Evolutionary conservation across 2,329 filamentous ascomycete genomes (phyloP), one percentile per base, ranked within the genome.

Genomic region (Pezicula carpinea): DNA sequence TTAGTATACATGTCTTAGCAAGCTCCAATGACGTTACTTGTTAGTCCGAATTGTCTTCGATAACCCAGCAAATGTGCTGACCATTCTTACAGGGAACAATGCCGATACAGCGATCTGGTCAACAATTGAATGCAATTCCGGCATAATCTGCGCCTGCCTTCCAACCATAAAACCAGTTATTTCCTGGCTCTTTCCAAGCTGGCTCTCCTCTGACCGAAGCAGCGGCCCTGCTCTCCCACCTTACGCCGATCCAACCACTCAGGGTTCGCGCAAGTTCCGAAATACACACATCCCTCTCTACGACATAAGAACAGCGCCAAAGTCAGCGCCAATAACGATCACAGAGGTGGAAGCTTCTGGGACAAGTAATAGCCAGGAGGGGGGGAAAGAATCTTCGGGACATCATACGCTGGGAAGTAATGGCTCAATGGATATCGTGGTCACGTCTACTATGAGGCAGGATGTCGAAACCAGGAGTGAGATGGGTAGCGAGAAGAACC

Each of bases 131-230:
- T 64, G 75, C 48, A 75, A 73, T 46, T 62, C 70, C 6, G 73
- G 67, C 21, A 71, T 77, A 34, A 58, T 70, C 22, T 77, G 74
- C 52, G 73, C 73, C 18, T 73, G 68, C 4, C 64, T 75, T 0
- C 73, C 75, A 0, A 70, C 74, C 0, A 62, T 78, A 6, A 76
- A 77, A 46, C 74, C 74, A 0, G 51, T 62, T n/a, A 71, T 74
- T 51, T 52, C 56, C 21, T 58, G 59, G 31, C 34, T 58, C 26
- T 52, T 60, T 39, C 58, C 58, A 14, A 19, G 38, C 14, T 5
- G 48, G 13, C 46, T 47, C 26, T 46, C 41, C 4, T 18, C 38
- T 11, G 21, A 39, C 38, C 10, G 6, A 7, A 35, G 33, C 8
- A 34, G 6, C 14, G 26, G 8, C 22, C 22, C 26, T 11, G 8